Evolutionary conservation across 306 rosid genomes (phyloP).

Genomic region (Acacia confusa): DNA sequence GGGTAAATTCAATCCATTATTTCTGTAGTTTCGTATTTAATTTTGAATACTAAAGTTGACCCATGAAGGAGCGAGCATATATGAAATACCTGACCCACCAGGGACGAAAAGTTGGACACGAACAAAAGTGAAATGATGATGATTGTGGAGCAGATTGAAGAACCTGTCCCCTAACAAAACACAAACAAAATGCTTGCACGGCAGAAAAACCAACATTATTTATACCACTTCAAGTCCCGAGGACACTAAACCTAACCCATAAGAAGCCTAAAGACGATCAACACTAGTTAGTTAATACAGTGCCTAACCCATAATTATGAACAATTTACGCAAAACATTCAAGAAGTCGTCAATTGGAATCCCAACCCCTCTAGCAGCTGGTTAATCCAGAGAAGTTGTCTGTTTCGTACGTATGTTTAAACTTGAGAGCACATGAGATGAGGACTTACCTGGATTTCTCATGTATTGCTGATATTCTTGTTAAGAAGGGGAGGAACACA

Average conservation of each 20-base stretch:
- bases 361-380: slow-evolving; percentile 31
- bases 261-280: slow-evolving; percentile 6
- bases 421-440: neutral
- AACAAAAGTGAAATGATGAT: slow-evolving; percentile 23
- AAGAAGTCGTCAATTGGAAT: slow-evolving; percentile 10
- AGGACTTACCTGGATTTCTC: neutral
- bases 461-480: neutral
- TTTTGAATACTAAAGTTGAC: slow-evolving; percentile 12
- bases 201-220: neutral
- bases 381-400: slow-evolving; percentile 6
- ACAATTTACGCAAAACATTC: slow-evolving; percentile 14
- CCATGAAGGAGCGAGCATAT: neutral
- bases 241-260: neutral
- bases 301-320: slow-evolving; percentile 24
- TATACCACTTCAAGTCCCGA: slow-evolving; percentile 14
- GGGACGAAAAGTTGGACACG: slow-evolving; percentile 24
- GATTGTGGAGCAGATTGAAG: slow-evolving; percentile 23
- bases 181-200: slow-evolving; percentile 19
- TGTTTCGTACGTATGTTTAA: neutral
- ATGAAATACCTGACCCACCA: slow-evolving; percentile 17
- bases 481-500: neutral
- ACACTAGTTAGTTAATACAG: slow-evolving; percentile 20
- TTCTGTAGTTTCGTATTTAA: neutral
- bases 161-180: slow-evolving; percentile 16
- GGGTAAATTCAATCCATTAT: slow-evolving; percentile 28